A percentile compares a stretch with the other conserved stretches of the same genome.
Conservation (phyloP, 768 basidiomycete species). For the Kwoniella dejecticola region DNA sequence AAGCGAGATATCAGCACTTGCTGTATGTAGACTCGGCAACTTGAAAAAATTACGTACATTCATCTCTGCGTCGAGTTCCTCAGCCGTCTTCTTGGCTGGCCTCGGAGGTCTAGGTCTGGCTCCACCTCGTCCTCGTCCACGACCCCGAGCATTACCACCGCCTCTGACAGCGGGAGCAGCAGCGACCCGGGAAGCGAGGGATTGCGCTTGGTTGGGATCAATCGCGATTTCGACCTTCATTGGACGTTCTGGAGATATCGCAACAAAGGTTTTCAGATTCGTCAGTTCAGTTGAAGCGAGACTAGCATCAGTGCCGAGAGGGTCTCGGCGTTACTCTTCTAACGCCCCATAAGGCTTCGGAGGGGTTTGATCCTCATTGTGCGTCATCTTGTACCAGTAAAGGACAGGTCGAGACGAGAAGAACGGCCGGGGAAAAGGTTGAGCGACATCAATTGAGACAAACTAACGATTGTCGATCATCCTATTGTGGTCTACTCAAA, state of each 20-base stretch:
- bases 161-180: constrained; percentile 55
- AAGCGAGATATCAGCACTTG: neutral
- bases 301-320: neutral
- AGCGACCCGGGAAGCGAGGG: constrained; percentile 80
- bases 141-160: constrained; percentile 43
- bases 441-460: constrained; percentile 57
- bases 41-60: too few species aligned
- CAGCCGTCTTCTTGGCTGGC: constrained; percentile 68
- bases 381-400: neutral
- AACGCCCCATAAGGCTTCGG: neutral
- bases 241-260: constrained; percentile 70
- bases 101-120: constrained; percentile 31
- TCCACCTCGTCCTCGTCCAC: constrained; percentile 57
- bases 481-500: constrained; percentile 74
- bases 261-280: neutral
- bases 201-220: constrained; percentile 72
- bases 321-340: constrained; percentile 1
- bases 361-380: too few species aligned
- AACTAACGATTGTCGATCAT: constrained; percentile 99
- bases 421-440: neutral
- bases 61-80: constrained; percentile 97
- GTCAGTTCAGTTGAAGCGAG: neutral
- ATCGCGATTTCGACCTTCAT: constrained; percentile 99
- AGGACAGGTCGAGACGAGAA: neutral
- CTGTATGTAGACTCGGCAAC: too few species aligned